phyloP scores from a whole-genome alignment of 805 yeast species.

The Wickerhamomyces queroliae region DNA sequence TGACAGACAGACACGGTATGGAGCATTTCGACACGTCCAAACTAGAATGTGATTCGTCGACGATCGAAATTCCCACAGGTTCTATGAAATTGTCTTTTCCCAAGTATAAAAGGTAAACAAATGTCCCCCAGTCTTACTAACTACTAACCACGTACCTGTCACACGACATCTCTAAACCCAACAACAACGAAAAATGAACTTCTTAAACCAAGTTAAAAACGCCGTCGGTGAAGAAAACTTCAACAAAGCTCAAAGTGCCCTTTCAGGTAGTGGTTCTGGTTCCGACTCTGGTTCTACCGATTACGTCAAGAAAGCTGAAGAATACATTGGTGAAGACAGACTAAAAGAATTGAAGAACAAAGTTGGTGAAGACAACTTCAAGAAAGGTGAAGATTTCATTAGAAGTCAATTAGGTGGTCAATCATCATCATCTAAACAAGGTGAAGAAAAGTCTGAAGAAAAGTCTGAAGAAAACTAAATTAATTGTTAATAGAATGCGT shows the following conservation, averaged over 20 bases:
- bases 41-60: too few species aligned
- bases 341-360: slow-evolving; percentile 21
- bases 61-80: too few species aligned
- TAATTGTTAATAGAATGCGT: too few species aligned
- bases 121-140: too few species aligned
- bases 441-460: background rate
- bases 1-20: too few species aligned
- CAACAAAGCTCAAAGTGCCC: slow-evolving; percentile 8
- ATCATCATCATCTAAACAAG: slow-evolving; percentile 1
- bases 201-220: slow-evolving; percentile 13
- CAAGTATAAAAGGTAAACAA: too few species aligned
- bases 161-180: too few species aligned
- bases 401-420: slow-evolving; percentile 21
- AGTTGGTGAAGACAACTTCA: slow-evolving; percentile 26
- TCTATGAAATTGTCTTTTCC: too few species aligned
- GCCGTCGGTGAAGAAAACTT: slow-evolving; percentile 14
- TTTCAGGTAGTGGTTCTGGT: slow-evolving; percentile 3
- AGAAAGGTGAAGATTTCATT: slow-evolving; percentile 23
- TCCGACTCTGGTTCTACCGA: slow-evolving; percentile 8
- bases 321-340: slow-evolving; percentile 24
- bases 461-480: background rate
- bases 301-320: slow-evolving; percentile 24
- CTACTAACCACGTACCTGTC: too few species aligned
- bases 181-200: slow-evolving; percentile 19
- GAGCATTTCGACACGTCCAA: too few species aligned